Evolutionary conservation across 2,329 filamentous ascomycete species (phyloP).

Genomic region (Sporothrix inflata): DNA sequence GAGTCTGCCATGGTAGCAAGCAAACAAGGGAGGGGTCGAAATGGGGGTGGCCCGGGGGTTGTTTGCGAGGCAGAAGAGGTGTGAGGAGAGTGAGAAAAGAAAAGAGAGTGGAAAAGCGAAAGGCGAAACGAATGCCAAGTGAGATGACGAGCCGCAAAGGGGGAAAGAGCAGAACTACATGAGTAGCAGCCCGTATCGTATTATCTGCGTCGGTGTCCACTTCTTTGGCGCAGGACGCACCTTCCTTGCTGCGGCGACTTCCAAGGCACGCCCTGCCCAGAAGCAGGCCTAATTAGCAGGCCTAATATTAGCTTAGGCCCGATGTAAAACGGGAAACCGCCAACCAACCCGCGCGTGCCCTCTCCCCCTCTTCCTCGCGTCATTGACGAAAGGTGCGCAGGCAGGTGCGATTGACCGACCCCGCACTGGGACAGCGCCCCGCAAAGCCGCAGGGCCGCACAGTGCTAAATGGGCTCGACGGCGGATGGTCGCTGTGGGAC

Average conservation of each 20-base stretch:
- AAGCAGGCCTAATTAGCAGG: not conserved
- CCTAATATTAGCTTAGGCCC: slow-evolving; percentile 9
- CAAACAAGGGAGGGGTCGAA: not conserved
- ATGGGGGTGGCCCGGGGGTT: not conserved
- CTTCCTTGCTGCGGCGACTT: slow-evolving; percentile 22
- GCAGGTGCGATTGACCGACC: slow-evolving; percentile 17
- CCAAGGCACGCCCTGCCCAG: slow-evolving; percentile 23
- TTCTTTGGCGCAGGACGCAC: slow-evolving; percentile 1
- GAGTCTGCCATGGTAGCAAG: slow-evolving; percentile 22
- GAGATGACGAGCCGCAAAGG: not conserved
- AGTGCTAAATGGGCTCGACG: not conserved
- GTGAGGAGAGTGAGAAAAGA: not conserved
- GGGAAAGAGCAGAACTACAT: not conserved
- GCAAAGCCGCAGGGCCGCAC: slow-evolving; percentile 8
- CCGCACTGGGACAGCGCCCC: slow-evolving; percentile 24
- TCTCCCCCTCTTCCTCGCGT: not conserved
- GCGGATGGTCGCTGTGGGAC: not conserved
- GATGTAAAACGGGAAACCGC: slow-evolving; percentile 8
- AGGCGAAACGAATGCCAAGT: not conserved
- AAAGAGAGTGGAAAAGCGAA: not conserved
- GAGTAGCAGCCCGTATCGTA: not conserved
- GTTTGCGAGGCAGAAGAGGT: not conserved
- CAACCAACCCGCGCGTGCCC: not conserved
- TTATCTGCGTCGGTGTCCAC: slow-evolving; percentile 13
- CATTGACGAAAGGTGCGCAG: not conserved